Conservation (phyloP, 495 filamentous ascomycete genomes). For the Platismatia glauca region DNA sequence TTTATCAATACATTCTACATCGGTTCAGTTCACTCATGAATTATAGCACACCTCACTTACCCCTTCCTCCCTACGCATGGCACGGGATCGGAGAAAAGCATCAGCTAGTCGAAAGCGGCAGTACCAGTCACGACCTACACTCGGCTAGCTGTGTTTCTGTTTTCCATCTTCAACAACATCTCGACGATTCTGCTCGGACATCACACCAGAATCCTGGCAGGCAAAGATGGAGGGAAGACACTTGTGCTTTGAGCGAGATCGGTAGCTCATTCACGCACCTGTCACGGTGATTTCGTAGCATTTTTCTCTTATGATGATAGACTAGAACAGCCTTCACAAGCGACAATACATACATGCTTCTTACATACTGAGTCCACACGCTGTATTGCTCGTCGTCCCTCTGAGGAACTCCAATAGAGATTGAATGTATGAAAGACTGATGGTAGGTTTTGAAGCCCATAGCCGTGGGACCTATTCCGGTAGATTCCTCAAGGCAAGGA, state of each 20-base stretch:
- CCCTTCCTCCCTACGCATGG: neutral
- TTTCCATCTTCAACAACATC: neutral
- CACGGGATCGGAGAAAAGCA: neutral
- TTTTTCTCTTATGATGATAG: neutral
- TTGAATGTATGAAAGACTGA: neutral
- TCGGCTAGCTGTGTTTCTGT: neutral
- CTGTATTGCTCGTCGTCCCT: neutral
- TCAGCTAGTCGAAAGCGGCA: neutral
- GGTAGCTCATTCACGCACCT: neutral
- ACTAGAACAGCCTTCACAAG: neutral
- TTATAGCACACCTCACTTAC: neutral
- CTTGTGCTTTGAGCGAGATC: neutral
- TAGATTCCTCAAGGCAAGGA: neutral
- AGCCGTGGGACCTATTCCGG: neutral
- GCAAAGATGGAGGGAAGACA: neutral
- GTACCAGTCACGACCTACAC: neutral
- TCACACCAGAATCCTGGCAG: neutral
- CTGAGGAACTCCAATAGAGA: neutral
- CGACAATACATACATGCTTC: neutral
- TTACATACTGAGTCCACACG: neutral
- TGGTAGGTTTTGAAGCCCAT: neutral
- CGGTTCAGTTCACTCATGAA: neutral
- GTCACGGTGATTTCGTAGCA: neutral
- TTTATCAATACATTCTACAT: neutral
- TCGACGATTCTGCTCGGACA: neutral